Evolutionary conservation across 495 filamentous ascomycete genomes (phyloP).

Genomic region (Saxispiralis lemnorum): DNA sequence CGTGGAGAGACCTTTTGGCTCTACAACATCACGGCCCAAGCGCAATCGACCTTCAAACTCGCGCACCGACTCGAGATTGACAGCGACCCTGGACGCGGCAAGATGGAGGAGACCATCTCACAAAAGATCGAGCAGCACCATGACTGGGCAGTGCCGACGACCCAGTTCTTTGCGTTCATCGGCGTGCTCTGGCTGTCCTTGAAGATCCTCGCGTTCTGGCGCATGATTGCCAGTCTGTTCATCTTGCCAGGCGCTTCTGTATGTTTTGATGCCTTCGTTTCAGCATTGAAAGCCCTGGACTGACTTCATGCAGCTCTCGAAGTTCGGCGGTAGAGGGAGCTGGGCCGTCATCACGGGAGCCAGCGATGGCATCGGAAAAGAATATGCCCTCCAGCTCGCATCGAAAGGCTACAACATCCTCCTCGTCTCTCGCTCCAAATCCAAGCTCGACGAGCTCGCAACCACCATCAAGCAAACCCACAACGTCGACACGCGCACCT

Average conservation of each 20-base stretch:
- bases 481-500: constrained; percentile 49
- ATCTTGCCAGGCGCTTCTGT: constrained; percentile 50
- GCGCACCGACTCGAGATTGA: too few relatives aligned
- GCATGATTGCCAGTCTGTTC: constrained; percentile 56
- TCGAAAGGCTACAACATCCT: constrained; percentile 78
- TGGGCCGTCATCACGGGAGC: constrained; percentile 94
- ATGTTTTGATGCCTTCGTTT: constrained; percentile 16
- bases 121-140: neutral
- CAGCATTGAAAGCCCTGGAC: neutral
- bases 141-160: constrained; percentile 7
- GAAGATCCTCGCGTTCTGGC: constrained; percentile 41
- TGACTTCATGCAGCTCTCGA: constrained; percentile 45
- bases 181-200: constrained; percentile 42
- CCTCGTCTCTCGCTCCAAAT: constrained; percentile 81
- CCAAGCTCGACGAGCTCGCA: constrained; percentile 66
- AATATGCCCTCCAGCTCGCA: constrained; percentile 85
- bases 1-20: too few relatives aligned
- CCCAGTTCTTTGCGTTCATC: constrained; percentile 21
- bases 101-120: constrained; percentile 1
- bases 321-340: constrained; percentile 77
- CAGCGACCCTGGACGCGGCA: too few relatives aligned
- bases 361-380: constrained; percentile 92
- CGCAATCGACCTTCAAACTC: too few relatives aligned
- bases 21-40: too few relatives aligned
- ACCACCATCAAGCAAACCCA: constrained; percentile 53